Evolutionary conservation across 352 stramenopile genomes (phyloP).

Genomic region (Albugo candida): DNA sequence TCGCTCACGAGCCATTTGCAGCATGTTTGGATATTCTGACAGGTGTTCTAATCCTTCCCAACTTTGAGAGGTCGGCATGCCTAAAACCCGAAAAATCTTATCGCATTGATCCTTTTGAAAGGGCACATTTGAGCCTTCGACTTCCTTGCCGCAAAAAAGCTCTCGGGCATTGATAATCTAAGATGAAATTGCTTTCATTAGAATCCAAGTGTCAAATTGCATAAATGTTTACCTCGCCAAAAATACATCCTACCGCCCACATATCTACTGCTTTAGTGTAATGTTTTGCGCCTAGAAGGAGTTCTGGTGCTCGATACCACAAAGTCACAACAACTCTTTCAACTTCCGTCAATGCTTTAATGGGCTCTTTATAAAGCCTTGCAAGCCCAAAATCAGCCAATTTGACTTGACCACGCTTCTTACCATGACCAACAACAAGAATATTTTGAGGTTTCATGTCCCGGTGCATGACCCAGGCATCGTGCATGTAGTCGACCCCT

Average conservation of each 20-base stretch:
- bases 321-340: conserved; percentile 89
- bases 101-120: conserved; percentile 83
- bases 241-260: conserved; percentile 92
- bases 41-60: conserved; percentile 73
- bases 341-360: conserved; percentile 75
- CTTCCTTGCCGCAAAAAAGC: conserved; percentile 77
- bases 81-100: conserved; percentile 83
- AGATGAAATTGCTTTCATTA: neutral
- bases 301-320: conserved; percentile 90
- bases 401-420: conserved; percentile 71
- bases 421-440: conserved; percentile 74
- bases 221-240: conserved; percentile 62
- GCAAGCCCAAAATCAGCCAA: conserved; percentile 70
- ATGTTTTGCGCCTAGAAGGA: conserved; percentile 81
- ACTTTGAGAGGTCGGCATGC: conserved; percentile 62
- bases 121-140: conserved; percentile 67
- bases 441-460: conserved; percentile 91
- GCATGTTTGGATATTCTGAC: conserved; percentile 61
- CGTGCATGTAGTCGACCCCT: conserved; percentile 86
- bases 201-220: conserved; percentile 1
- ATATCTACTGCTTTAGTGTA: conserved; percentile 94
- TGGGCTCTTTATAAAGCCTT: conserved; percentile 76
- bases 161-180: conserved; percentile 69
- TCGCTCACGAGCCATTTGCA: conserved; percentile 68
- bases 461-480: conserved; percentile 84